Percentiles rank a stretch among this genome's conserved stretches.
Evolutionary conservation across 164 flowering plant genomes (phyloP).

Genomic region (Berberis thunbergii): DNA sequence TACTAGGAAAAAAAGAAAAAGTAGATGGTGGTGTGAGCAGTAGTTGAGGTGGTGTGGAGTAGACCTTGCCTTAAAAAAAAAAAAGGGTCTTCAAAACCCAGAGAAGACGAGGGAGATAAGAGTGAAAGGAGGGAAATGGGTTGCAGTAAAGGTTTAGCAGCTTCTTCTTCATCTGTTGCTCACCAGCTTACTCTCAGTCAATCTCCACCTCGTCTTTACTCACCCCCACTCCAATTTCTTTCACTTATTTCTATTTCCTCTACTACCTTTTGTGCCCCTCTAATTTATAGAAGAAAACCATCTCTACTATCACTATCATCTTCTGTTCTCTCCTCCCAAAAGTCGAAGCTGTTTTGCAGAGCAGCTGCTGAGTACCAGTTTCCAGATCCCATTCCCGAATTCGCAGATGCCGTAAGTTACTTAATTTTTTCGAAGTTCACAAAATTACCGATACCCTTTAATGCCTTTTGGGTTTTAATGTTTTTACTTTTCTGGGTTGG

Average conservation of each 20-base stretch:
- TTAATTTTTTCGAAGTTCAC: too few species aligned
- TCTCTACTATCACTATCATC: not conserved
- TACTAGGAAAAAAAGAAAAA: too few species aligned
- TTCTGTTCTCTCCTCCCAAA: conserved; percentile 2
- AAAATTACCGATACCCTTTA: too few species aligned
- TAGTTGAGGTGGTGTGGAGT: too few species aligned
- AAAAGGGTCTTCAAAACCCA: not conserved
- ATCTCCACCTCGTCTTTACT: not conserved
- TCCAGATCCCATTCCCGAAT: conserved; percentile 95
- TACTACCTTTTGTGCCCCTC: conserved; percentile 1
- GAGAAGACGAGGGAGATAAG: conserved; percentile 5
- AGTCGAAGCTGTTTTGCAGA: conserved; percentile 30
- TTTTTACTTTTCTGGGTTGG: conserved; percentile 1
- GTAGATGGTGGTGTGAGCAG: too few species aligned
- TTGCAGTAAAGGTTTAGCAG: conserved; percentile 10
- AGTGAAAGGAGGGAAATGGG: conserved; percentile 6
- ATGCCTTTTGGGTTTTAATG: conserved; percentile 2
- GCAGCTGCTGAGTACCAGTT: conserved; percentile 77
- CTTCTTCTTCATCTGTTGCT: conserved; percentile 1
- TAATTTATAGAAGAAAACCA: not conserved
- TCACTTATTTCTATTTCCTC: not conserved
- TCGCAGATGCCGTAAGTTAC: conserved; percentile 53
- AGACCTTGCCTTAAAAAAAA: not conserved
- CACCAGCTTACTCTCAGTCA: not conserved
- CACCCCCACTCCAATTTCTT: not conserved